A percentile compares a stretch with the other conserved stretches of the same genome.
phyloP scores from a whole-genome alignment of 495 filamentous ascomycete genomes.

The Penicillium robsamsonii region DNA sequence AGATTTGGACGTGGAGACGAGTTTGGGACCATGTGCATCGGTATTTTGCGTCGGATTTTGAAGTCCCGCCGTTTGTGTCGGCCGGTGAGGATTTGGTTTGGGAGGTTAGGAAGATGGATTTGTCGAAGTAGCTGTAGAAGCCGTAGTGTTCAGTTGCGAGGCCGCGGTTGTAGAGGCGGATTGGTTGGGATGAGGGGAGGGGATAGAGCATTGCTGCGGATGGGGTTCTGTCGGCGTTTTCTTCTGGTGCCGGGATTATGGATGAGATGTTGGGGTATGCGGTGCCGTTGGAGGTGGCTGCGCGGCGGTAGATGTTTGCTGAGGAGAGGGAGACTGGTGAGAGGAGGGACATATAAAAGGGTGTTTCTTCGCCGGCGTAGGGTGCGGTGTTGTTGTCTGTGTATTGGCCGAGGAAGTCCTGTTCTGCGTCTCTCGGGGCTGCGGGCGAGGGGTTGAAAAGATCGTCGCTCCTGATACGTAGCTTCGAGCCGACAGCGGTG shows the following conservation, averaged over 20 bases:
- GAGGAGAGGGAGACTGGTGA: constrained; percentile 31
- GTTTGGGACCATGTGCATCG: constrained; percentile 81
- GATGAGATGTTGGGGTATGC: constrained; percentile 49
- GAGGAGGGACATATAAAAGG: constrained; percentile 51
- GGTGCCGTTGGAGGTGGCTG: constrained; percentile 15
- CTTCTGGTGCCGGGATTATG: constrained; percentile 58
- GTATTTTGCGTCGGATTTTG: constrained; percentile 56
- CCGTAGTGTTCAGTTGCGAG: constrained; percentile 81
- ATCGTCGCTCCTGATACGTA: constrained; percentile 15
- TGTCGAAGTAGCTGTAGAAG: constrained; percentile 90
- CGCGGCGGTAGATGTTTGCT: constrained; percentile 25
- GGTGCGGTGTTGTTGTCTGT: constrained; percentile 68
- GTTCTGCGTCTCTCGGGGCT: constrained; percentile 65
- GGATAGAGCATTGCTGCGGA: constrained; percentile 68
- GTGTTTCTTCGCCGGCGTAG: constrained; percentile 51
- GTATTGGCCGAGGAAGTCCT: constrained; percentile 76
- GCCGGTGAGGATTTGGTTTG: constrained; percentile 35
- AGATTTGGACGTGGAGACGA: constrained; percentile 86
- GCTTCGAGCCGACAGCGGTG: constrained; percentile 26
- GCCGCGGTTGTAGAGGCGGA: constrained; percentile 83
- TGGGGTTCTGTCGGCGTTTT: constrained; percentile 65
- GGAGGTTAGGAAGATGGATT: constrained; percentile 74
- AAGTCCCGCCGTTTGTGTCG: constrained; percentile 66
- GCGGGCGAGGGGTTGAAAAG: constrained; percentile 57
- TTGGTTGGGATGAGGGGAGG: constrained; percentile 67